Percentiles rank a stretch among this genome's conserved stretches.
phyloP scores from a whole-genome alignment of 371 early-diverging fungal genomes.

The Mucor plumbeus region DNA sequence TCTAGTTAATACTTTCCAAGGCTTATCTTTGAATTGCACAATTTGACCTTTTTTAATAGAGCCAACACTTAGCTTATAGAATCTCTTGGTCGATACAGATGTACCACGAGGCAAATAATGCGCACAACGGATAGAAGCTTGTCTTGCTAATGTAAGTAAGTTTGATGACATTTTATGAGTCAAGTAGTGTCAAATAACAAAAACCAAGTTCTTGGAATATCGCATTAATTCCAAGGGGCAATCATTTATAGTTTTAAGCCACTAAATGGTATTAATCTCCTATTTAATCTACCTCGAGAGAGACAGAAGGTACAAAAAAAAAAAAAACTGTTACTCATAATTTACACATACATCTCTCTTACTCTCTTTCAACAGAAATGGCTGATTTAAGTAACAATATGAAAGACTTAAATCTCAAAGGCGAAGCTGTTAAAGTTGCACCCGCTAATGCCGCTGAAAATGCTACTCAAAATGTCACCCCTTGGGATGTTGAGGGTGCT shows the following conservation, averaged over 20 bases:
- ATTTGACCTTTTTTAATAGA: slow-evolving; percentile 54
- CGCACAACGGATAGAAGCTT: neutral
- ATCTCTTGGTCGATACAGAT: slow-evolving; percentile 11
- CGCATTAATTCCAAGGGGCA: slow-evolving; percentile 9
- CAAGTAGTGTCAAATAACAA: neutral
- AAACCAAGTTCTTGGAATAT: neutral
- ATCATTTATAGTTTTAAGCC: neutral
- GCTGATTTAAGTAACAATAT: slow-evolving; percentile 20
- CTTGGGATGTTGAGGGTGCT: slow-evolving; percentile 98
- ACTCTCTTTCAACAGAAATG: slow-evolving; percentile 7
- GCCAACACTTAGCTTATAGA: slow-evolving; percentile 52
- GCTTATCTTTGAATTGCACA: slow-evolving; percentile 50
- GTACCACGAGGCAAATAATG: neutral
- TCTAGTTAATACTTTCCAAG: slow-evolving; percentile 50
- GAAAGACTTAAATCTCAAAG: slow-evolving; percentile 18
- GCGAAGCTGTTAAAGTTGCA: slow-evolving; percentile 9
- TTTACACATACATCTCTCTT: neutral
- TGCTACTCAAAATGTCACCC: slow-evolving; percentile 81
- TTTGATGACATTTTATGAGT: slow-evolving; percentile 9
- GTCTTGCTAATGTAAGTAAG: slow-evolving; percentile 10
- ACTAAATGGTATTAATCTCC: neutral
- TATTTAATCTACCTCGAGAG: neutral
- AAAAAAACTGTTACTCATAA: slow-evolving; percentile 11
- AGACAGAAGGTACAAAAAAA: neutral
- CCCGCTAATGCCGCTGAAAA: slow-evolving; percentile 14